Evolutionary conservation across 1,284 basidiomycete genomes (phyloP).

Genomic region (Ganoderma multipileum): DNA sequence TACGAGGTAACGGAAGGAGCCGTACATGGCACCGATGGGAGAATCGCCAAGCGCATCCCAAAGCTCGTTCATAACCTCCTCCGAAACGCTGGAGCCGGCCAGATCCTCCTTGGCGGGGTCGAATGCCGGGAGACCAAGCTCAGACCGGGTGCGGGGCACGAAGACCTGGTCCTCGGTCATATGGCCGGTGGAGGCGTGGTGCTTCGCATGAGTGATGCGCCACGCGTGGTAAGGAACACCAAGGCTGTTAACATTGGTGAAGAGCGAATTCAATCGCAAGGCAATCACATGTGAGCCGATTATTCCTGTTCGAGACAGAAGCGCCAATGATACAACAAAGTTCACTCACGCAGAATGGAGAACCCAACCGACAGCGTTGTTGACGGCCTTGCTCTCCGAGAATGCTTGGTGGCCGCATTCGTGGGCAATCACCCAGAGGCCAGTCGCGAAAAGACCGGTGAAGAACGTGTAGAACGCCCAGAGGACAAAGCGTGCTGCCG

Average conservation of each 20-base stretch:
- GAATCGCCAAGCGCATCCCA: slow-evolving; percentile 94
- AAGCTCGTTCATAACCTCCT: slow-evolving; percentile 80
- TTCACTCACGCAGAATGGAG: slow-evolving; percentile 83
- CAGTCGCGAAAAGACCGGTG: slow-evolving; percentile 90
- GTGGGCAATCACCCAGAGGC: slow-evolving; percentile 93
- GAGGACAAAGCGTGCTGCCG: slow-evolving; percentile 68
- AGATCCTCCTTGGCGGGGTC: slow-evolving; percentile 75
- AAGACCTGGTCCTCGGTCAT: slow-evolving; percentile 98
- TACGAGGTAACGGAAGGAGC: slow-evolving; percentile 76
- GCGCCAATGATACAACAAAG: slow-evolving; percentile 10
- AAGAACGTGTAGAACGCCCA: slow-evolving; percentile 88
- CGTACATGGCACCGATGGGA: slow-evolving; percentile 80
- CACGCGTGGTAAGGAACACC: slow-evolving; percentile 98
- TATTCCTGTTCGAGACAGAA: slow-evolving; percentile 3
- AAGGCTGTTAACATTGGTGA: slow-evolving; percentile 55
- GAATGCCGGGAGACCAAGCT: slow-evolving; percentile 69
- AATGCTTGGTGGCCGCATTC: slow-evolving; percentile 97
- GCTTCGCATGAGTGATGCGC: slow-evolving; percentile 96
- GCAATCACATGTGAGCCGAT: slow-evolving; percentile 40
- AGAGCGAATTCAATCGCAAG: slow-evolving; percentile 25
- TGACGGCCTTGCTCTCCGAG: slow-evolving; percentile 93
- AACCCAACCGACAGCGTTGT: slow-evolving; percentile 95
- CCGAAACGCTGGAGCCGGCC: slow-evolving; percentile 71
- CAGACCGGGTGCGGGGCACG: slow-evolving; percentile 88
- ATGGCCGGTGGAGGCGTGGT: slow-evolving; percentile 96